Evolutionary conservation across 2,329 filamentous ascomycete genomes (phyloP), one percentile per base, ranked within the genome.

Genomic region (Penicillium sp.): DNA sequence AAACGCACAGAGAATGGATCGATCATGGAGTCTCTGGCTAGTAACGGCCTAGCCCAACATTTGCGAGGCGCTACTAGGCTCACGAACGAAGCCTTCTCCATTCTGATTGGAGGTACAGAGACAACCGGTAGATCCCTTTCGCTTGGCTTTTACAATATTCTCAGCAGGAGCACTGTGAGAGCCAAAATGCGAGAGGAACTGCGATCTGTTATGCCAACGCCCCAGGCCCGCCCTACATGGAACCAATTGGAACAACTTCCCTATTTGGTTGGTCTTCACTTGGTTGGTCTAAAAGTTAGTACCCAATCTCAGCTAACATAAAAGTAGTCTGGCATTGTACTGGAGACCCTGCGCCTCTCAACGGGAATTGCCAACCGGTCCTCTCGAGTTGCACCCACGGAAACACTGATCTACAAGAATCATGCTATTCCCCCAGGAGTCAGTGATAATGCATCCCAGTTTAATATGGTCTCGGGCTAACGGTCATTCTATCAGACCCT

Each of bases 71-170:
- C 39, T 29, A n/a, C 22, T 4, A 42, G 54, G 3, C 54, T 55
- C 27, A 4, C 27, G 66, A 75, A 77, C 4, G 78, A 81, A 46
- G 77, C 71, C 0, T 71, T 72, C 22, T 62, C 68, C 4, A 57
- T 80, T 21, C 49, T 78, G 0, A 60, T 67, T 1, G 78, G 74
- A 1, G 78, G 77, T 0, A 74, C 73, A 0, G 77, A 80, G 58
- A 80, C 73, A 2, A 74, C 71, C 2, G 68, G 67, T 3, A 57
- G 63, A 7, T 56, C 69, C 2, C 56, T 78, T 39, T 61, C 67
- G 1, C 33, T 71, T 13, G 65, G 62, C 3, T 57, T 59, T 16
- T 77, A 65, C 39, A 55, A 74, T 45, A 53, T 74, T 1, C 44
- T 70, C 16, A 57, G 24, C 5, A 63, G 69, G 6, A 21, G 54